Percentiles rank a stretch among this genome's conserved stretches.
Evolutionary conservation across 768 basidiomycete species (phyloP).

Genomic region (Rhodotorula taiwanensis): DNA sequence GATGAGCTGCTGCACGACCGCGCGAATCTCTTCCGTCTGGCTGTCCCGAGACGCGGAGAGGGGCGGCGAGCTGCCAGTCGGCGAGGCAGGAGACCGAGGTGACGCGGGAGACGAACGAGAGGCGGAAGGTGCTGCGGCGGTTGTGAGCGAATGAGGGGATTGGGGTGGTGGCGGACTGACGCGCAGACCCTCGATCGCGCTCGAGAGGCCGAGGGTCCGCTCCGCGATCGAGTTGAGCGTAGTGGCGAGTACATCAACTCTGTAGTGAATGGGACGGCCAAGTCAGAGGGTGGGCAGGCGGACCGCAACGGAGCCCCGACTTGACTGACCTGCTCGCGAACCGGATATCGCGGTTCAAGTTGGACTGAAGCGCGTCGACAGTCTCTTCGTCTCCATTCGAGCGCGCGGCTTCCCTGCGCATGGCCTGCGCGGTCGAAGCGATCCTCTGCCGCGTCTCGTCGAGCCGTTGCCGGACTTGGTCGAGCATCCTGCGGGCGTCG

Average conservation of each 20-base stretch:
- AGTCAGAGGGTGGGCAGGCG: not conserved
- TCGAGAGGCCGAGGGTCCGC: not conserved
- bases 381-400: too few species aligned
- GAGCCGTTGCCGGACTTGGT: slow-evolving; percentile 11
- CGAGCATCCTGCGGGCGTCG: slow-evolving; percentile 7
- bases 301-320: too few species aligned
- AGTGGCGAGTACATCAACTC: not conserved
- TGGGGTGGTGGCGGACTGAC: too few species aligned
- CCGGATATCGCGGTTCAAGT: not conserved
- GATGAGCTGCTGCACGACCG: slow-evolving; percentile 19
- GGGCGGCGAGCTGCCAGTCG: not conserved
- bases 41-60: not conserved
- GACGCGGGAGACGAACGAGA: not conserved
- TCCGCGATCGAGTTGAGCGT: not conserved
- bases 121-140: too few species aligned
- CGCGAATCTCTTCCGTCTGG: slow-evolving; percentile 15
- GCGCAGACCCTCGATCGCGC: not conserved
- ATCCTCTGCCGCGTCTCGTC: slow-evolving; percentile 18
- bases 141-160: too few species aligned
- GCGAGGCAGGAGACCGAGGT: not conserved
- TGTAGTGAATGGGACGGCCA: not conserved
- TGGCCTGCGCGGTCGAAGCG: not conserved
- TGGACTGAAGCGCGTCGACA: not conserved
- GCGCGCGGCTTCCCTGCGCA: too few species aligned
- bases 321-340: slow-evolving; percentile 1